Conservation (phyloP, 2,329 filamentous ascomycete species). For the Phyllosticta citribraziliensis region DNA sequence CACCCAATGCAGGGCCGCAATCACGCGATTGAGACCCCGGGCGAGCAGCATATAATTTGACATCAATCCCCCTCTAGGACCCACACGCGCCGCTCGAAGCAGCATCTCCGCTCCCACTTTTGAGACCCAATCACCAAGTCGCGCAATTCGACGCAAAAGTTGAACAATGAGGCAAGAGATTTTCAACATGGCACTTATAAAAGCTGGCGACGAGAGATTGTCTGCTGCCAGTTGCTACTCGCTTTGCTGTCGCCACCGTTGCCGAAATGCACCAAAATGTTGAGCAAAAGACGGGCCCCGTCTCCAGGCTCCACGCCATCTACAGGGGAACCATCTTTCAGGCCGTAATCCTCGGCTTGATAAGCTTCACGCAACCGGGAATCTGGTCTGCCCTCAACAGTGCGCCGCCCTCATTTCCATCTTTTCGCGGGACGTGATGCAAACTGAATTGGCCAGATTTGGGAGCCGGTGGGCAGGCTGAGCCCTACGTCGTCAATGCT, state of each 20-base stretch:
- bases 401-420: constrained; percentile 28
- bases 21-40: background rate
- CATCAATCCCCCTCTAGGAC: background rate
- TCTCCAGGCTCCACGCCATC: constrained; percentile 2
- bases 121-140: background rate
- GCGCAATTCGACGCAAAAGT: background rate
- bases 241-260: background rate
- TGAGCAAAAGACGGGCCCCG: background rate
- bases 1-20: background rate
- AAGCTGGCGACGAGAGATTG: background rate
- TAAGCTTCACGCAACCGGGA: constrained; percentile 37
- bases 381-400: constrained; percentile 38
- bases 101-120: background rate
- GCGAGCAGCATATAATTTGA: background rate
- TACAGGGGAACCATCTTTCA: constrained; percentile 40
- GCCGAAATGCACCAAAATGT: background rate
- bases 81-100: background rate
- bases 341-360: constrained; percentile 36
- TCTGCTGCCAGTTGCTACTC: background rate
- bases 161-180: background rate
- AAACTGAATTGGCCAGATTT: constrained; percentile 16
- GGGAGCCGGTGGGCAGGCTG: constrained; percentile 2
- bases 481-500: constrained; percentile 5
- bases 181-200: background rate
- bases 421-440: constrained; percentile 17